Percentiles rank a stretch among this genome's conserved stretches.
Conservation (phyloP, 2,329 filamentous ascomycete genomes). For the Alternaria hordeiaustralica region DNA sequence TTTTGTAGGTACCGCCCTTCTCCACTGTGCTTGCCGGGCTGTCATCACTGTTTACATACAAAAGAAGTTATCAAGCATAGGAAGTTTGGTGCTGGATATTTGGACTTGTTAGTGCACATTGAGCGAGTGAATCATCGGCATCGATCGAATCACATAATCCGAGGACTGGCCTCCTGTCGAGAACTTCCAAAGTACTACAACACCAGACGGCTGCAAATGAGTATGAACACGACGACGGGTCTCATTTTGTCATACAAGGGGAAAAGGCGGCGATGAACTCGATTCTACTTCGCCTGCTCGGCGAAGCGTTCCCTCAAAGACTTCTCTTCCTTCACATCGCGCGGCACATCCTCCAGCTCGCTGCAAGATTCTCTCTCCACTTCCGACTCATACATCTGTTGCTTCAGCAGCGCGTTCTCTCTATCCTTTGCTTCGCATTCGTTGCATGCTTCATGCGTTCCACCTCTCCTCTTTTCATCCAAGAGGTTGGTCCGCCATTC, state of each 20-base stretch:
- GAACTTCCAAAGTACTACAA: neutral
- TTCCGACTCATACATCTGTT: neutral
- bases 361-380: neutral
- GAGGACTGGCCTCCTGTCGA: neutral
- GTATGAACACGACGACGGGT: neutral
- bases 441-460: neutral
- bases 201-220: neutral
- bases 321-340: neutral
- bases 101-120: neutral
- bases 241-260: neutral
- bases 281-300: neutral
- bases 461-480: neutral
- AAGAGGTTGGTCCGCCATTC: neutral
- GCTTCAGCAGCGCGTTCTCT: neutral
- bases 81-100: neutral
- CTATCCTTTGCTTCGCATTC: neutral
- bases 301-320: neutral
- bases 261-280: neutral
- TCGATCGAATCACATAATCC: neutral
- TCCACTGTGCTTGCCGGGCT: neutral
- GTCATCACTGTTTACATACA: neutral
- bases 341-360: neutral
- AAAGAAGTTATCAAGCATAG: neutral
- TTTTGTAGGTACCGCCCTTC: neutral
- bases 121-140: neutral